Evolutionary conservation across 2,329 filamentous ascomycete genomes (phyloP), one percentile per base, ranked within the genome.

Genomic region (Apiospora marii): DNA sequence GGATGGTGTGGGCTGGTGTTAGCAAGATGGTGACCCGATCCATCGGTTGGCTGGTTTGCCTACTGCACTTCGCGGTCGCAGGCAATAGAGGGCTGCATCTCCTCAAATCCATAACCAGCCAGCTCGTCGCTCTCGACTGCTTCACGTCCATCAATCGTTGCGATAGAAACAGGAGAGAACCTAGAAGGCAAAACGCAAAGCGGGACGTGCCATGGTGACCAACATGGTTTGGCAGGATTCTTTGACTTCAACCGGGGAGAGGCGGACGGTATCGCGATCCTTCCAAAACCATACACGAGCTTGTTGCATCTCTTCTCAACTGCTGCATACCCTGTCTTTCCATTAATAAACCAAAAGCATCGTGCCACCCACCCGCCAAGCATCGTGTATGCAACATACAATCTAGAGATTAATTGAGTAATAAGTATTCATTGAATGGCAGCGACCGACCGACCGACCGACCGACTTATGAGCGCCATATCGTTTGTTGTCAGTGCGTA

Each of bases 371-470:
- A 3, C 30, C 14, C 34, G 58, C 58, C 34, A 64, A 64, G 34
- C 34, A 41, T 64, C 58, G 58, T 64, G 41, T 64, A 64, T 64
- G 58, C 58, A 41, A 19, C 34, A 41, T 22, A 41, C 19, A 30
- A 41, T 64, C 16, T 61, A 61, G 30, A 61, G 19, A 24, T n/a
- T 41, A 14, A n/a, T 41, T n/a, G 30, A 51, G 16, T 37, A 8
- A 22, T 37, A 3, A 19, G 12, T 4, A 2, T 30, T 30, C 27
- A 30, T 30, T 22, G 30, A 49, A n/a, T 12, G 19, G 53, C 51
- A 19, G 2, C 51, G 27, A 34, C 51, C n/a, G 46, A n/a, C 46
- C n/a, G 27, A 30, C 27, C 27, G 27, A 30, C 27, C 2, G 27
- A 4, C 22, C n/a, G 46, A 22, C 1, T 53, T 53, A 24, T 13